Conservation (phyloP, 2,329 filamentous ascomycete genomes). For the Emergomyces pasteurianus region DNA sequence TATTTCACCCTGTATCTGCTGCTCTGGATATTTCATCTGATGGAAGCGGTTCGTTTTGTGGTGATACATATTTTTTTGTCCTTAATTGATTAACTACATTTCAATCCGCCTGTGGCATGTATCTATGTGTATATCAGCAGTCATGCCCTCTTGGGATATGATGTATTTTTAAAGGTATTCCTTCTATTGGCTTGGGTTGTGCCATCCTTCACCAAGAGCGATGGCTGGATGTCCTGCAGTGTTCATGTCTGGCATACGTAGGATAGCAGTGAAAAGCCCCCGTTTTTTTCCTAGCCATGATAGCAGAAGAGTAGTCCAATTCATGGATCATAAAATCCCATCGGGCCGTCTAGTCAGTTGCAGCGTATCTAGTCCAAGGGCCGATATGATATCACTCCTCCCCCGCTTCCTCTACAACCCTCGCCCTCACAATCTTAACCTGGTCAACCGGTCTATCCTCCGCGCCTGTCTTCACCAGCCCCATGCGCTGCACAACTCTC, state of each 20-base stretch:
- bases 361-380: neutral
- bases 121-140: neutral
- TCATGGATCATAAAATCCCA: neutral
- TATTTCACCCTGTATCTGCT: slow-evolving; percentile 71
- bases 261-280: neutral
- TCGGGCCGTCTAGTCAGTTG: neutral
- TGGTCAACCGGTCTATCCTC: slow-evolving; percentile 75
- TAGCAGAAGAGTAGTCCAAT: neutral
- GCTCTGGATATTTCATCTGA: slow-evolving; percentile 64
- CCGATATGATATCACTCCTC: slow-evolving; percentile 22
- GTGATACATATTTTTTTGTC: slow-evolving; percentile 47
- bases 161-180: neutral
- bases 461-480: slow-evolving; percentile 66
- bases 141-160: neutral
- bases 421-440: slow-evolving; percentile 65
- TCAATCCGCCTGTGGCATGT: neutral
- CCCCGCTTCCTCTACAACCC: slow-evolving; percentile 51
- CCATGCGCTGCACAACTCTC: slow-evolving; percentile 75
- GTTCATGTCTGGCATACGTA: neutral
- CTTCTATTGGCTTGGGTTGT: neutral
- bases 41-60: slow-evolving; percentile 70
- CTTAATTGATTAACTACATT: neutral
- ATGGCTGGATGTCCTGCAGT: neutral
- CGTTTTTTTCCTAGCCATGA: neutral
- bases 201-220: neutral